Conservation (phyloP, 106 monocot genomes). For the Gastrodia elata region DNA sequence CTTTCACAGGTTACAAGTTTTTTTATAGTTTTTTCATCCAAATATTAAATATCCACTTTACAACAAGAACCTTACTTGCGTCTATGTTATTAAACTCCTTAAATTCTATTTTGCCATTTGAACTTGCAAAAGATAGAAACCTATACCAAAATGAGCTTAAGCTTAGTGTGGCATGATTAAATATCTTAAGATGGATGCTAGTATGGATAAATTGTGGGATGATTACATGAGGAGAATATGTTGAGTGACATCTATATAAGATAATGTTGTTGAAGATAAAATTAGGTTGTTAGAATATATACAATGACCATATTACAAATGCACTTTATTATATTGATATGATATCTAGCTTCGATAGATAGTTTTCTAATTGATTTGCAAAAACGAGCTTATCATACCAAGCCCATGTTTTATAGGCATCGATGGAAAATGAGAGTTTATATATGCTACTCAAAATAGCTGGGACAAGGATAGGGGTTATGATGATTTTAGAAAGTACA, state of each 20-base stretch:
- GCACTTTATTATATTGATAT: not conserved
- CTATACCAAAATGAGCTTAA: not conserved
- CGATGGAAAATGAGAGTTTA: not conserved
- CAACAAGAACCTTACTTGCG: too few relatives aligned
- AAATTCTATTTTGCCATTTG: too few relatives aligned
- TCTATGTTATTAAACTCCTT: too few relatives aligned
- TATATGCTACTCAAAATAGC: not conserved
- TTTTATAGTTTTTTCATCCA: too few relatives aligned
- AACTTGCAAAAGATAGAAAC: not conserved
- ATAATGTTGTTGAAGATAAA: not conserved
- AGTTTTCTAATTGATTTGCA: not conserved
- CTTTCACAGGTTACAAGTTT: too few relatives aligned
- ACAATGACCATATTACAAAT: not conserved
- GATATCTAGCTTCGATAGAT: not conserved
- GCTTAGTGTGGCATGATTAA: not conserved
- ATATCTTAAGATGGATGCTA: not conserved
- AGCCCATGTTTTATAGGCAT: not conserved
- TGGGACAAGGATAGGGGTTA: not conserved
- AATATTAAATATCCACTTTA: too few relatives aligned
- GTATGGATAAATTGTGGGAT: not conserved
- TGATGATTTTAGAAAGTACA: not conserved
- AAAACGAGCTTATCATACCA: not conserved
- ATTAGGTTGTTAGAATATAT: not conserved
- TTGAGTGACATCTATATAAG: not conserved
- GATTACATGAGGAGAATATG: not conserved